Conservation (phyloP, 176 grass and related monocot genomes). For the Microstegium vimineum region DNA sequence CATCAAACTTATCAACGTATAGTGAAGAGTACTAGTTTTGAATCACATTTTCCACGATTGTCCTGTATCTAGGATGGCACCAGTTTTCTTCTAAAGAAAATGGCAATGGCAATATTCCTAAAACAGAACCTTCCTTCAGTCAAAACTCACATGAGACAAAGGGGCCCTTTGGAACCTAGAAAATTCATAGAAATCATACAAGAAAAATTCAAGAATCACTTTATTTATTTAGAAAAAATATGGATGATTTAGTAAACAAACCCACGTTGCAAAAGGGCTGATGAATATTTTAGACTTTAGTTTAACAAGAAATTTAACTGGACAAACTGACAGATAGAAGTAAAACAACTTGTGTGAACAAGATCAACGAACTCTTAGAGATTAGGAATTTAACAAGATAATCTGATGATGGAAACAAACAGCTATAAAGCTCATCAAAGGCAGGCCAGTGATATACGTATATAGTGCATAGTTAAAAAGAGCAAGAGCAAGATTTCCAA, state of each 20-base stretch:
- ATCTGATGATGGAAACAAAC: background rate
- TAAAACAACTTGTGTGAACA: background rate
- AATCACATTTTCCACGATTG: background rate
- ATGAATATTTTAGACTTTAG: background rate
- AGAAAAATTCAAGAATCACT: too few relatives aligned
- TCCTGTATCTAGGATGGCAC: background rate
- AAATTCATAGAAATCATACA: too few relatives aligned
- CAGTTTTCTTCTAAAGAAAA: background rate
- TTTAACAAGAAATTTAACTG: background rate
- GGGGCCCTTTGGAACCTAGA: background rate
- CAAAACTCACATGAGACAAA: background rate
- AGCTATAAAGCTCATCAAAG: background rate
- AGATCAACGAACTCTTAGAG: background rate
- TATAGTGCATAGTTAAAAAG: background rate
- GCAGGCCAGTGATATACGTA: background rate
- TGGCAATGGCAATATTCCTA: background rate
- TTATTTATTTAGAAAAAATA: too few relatives aligned
- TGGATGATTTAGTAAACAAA: too few relatives aligned
- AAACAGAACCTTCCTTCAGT: background rate
- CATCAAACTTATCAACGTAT: background rate
- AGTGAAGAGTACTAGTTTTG: background rate
- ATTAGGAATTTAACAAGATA: background rate
- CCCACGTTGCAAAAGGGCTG: too few relatives aligned
- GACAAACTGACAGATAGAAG: background rate
- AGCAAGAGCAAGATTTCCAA: conserved; percentile 3